Percentiles rank a stretch among this genome's conserved stretches.
These are phyloP conservation scores for Cercospora citrullina DNA, from an alignment of 2,329 filamentous ascomycete species.

Conservation along the genomic window DNA sequence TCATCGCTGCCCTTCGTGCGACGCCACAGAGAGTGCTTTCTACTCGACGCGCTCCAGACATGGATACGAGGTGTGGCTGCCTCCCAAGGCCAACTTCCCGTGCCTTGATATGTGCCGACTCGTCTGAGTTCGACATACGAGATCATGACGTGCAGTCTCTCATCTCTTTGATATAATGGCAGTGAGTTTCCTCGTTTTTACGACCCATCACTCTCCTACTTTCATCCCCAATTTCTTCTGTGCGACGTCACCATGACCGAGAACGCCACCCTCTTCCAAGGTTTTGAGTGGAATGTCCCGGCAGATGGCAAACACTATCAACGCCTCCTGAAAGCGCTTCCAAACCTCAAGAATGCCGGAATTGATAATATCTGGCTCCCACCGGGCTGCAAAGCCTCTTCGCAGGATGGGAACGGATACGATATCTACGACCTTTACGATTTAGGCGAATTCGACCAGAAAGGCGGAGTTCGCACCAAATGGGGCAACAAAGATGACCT, in stretches of 20 bases:
- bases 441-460: constrained; percentile 68
- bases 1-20: background rate
- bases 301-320: constrained; percentile 63
- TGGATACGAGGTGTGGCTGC: constrained; percentile 1
- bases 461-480: constrained; percentile 62
- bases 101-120: background rate
- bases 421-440: constrained; percentile 59
- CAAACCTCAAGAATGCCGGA: constrained; percentile 59
- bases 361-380: constrained; percentile 67
- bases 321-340: constrained; percentile 55
- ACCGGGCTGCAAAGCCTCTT: constrained; percentile 66
- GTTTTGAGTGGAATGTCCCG: constrained; percentile 70
- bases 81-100: background rate
- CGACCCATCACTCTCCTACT: background rate
- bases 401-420: constrained; percentile 59
- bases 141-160: constrained; percentile 7
- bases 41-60: background rate
- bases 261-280: constrained; percentile 62
- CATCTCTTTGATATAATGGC: background rate
- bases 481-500: constrained; percentile 67
- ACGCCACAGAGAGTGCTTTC: background rate
- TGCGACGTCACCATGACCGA: constrained; percentile 26
- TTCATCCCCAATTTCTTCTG: background rate
- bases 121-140: background rate
- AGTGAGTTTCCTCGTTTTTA: background rate